Evolutionary conservation across 352 stramenopile genomes (phyloP).

Genomic region (Phytopythium mirpurense): DNA sequence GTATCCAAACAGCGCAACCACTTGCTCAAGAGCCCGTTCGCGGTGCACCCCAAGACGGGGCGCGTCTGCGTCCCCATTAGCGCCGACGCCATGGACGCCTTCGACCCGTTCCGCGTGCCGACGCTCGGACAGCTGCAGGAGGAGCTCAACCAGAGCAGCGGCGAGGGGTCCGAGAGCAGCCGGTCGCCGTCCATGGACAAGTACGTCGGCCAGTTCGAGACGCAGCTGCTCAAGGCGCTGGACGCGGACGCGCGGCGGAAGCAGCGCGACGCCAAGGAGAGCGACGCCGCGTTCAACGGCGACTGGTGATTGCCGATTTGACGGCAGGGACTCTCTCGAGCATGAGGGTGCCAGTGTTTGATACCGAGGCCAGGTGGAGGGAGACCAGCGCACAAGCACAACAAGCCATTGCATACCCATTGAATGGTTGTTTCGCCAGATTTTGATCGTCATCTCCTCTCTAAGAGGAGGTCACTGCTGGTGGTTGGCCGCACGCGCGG

Average conservation of each 20-base stretch:
- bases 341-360: too few species aligned
- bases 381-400: not conserved
- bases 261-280: slow-evolving; percentile 62
- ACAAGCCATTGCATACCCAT: not conserved
- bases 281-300: slow-evolving; percentile 61
- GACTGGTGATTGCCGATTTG: slow-evolving; percentile 62
- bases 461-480: slow-evolving; percentile 3
- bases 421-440: not conserved
- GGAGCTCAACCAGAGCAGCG: slow-evolving; percentile 66
- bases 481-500: slow-evolving; percentile 23
- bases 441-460: not conserved
- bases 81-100: slow-evolving; percentile 73
- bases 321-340: too few species aligned
- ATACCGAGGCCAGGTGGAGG: not conserved
- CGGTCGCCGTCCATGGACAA: slow-evolving; percentile 56
- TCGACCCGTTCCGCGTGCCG: slow-evolving; percentile 85
- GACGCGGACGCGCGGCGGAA: slow-evolving; percentile 60
- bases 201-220: slow-evolving; percentile 74
- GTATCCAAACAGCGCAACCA: slow-evolving; percentile 99
- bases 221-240: slow-evolving; percentile 65
- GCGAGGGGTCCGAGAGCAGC: slow-evolving; percentile 20
- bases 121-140: slow-evolving; percentile 78
- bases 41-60: slow-evolving; percentile 97
- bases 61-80: slow-evolving; percentile 97
- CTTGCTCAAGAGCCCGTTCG: slow-evolving; percentile 99